phyloP scores from a whole-genome alignment of 371 early-diverging fungal genomes.

The Batrachochytrium dendrobatidis region DNA sequence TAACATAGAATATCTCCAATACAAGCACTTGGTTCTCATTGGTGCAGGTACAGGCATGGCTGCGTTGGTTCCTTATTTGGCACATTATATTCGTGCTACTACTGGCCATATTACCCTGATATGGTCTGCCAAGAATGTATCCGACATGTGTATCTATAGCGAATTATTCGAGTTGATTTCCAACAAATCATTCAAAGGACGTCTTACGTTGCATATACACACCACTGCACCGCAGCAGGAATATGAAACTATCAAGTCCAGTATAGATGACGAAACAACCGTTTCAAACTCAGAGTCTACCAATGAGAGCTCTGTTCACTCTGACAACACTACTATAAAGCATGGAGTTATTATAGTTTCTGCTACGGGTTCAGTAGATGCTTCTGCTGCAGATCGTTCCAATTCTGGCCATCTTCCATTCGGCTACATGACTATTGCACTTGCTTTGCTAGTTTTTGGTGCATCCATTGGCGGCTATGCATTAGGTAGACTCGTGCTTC shows the following conservation, averaged over 20 bases:
- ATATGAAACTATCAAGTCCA: no score
- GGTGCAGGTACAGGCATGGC: conserved; percentile 20
- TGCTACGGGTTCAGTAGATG: no score
- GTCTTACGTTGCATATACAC: no score
- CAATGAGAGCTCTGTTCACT: no score
- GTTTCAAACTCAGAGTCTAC: no score
- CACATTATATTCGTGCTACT: conserved; percentile 4
- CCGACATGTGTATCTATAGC: conserved; percentile 3
- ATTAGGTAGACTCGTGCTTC: not conserved
- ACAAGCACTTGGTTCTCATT: conserved; percentile 10
- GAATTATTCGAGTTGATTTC: conserved; percentile 4
- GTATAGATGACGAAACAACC: no score
- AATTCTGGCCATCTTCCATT: no score
- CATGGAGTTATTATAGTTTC: no score
- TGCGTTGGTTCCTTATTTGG: conserved; percentile 14
- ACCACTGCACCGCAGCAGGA: no score
- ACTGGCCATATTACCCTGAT: conserved; percentile 5
- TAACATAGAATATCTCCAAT: conserved; percentile 2
- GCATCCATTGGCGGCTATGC: not conserved
- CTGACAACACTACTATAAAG: no score
- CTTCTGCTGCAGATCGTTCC: no score
- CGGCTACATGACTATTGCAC: not conserved
- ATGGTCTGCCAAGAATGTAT: conserved; percentile 4
- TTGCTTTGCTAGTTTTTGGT: not conserved
- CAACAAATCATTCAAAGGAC: no score